Conservation (phyloP, 2,329 filamentous ascomycete species). For the Stagonosporopsis rhizophila region DNA sequence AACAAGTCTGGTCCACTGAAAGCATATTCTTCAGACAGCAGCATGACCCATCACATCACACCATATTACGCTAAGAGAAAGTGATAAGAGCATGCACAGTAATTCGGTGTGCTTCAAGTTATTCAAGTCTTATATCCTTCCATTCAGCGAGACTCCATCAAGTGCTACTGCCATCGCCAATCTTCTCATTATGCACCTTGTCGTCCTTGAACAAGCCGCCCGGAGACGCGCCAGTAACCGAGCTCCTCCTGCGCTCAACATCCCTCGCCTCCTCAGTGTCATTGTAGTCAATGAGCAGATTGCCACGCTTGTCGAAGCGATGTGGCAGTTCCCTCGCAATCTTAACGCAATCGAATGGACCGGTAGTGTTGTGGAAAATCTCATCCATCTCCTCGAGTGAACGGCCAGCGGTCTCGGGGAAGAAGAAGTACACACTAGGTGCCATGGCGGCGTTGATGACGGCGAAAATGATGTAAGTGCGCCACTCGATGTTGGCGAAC, state of each 20-base stretch:
- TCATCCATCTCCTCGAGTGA: slow-evolving; percentile 59
- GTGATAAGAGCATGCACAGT: not conserved
- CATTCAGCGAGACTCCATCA: not conserved
- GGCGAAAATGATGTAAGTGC: slow-evolving; percentile 65
- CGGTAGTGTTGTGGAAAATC: slow-evolving; percentile 66
- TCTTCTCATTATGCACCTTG: slow-evolving; percentile 17
- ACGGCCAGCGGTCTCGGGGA: slow-evolving; percentile 64
- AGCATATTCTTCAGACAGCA: not conserved
- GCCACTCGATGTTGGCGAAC: slow-evolving; percentile 62
- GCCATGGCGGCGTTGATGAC: slow-evolving; percentile 64
- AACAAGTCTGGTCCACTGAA: not conserved
- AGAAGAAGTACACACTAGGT: slow-evolving; percentile 66
- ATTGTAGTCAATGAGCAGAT: slow-evolving; percentile 62
- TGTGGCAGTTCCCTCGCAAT: slow-evolving; percentile 61
- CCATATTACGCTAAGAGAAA: no score
- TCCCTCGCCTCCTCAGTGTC: slow-evolving; percentile 46
- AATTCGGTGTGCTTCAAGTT: not conserved
- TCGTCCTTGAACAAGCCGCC: slow-evolving; percentile 17
- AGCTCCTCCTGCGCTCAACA: slow-evolving; percentile 40
- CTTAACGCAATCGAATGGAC: slow-evolving; percentile 58
- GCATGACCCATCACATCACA: not conserved
- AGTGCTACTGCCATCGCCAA: not conserved
- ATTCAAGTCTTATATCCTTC: not conserved
- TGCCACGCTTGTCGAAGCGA: slow-evolving; percentile 65
- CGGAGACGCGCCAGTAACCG: slow-evolving; percentile 25